Percentiles rank a stretch among this genome's conserved stretches.
phyloP scores from a whole-genome alignment of 1,284 basidiomycete species.

The Ganoderma resinaceum region DNA sequence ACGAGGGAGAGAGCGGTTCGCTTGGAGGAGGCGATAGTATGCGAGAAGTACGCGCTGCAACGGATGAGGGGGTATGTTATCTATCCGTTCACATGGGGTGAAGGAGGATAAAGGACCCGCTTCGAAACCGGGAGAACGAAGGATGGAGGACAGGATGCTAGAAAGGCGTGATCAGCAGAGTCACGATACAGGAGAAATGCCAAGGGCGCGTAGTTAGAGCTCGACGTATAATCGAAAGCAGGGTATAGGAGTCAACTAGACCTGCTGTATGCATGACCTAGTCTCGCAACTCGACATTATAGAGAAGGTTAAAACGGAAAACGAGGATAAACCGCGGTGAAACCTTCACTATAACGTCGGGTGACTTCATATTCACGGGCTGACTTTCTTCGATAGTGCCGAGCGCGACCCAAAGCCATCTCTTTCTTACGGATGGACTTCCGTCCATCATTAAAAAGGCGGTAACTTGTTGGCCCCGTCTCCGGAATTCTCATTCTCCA shows the following conservation, averaged over 20 bases:
- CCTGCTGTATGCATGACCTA: not conserved
- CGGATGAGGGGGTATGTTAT: conserved; percentile 46
- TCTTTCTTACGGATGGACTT: not conserved
- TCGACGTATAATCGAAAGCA: not conserved
- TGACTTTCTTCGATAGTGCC: not conserved
- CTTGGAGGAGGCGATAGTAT: conserved; percentile 81
- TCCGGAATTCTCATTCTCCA: not conserved
- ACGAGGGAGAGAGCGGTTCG: conserved; percentile 71
- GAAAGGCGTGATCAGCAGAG: not conserved
- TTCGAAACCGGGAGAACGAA: conserved; percentile 51
- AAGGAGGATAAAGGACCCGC: conserved; percentile 65
- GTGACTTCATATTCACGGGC: not conserved
- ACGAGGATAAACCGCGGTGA: not conserved
- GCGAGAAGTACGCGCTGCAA: conserved; percentile 78
- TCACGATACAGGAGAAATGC: not conserved
- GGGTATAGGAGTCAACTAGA: not conserved
- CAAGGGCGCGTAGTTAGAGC: not conserved
- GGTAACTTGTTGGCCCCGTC: not conserved
- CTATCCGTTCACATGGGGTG: conserved; percentile 36
- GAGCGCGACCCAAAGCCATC: not conserved
- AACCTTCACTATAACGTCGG: not conserved
- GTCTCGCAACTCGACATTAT: not conserved
- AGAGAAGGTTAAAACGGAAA: not conserved
- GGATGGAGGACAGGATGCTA: conserved; percentile 56
- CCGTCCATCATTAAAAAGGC: not conserved